Conservation (phyloP, 768 basidiomycete species). For the Dendrothele bispora region DNA sequence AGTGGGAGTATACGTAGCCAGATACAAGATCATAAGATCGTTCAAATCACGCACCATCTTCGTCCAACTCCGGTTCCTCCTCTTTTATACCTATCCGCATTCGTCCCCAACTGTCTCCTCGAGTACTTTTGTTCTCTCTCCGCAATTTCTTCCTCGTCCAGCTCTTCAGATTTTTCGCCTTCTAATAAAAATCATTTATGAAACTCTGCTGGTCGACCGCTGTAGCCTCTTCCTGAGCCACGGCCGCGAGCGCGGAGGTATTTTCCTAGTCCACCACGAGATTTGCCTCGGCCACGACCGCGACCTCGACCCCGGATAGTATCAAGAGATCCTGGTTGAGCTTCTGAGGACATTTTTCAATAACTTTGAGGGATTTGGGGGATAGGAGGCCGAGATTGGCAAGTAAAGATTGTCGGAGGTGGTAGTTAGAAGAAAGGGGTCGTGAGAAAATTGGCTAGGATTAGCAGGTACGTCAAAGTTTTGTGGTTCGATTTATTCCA, state of each 20-base stretch:
- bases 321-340: too few relatives aligned
- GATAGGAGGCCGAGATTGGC: too few relatives aligned
- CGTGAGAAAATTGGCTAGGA: too few relatives aligned
- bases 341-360: too few relatives aligned
- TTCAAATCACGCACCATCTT: conserved; percentile 71
- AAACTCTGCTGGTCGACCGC: conserved; percentile 68
- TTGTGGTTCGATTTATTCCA: too few relatives aligned
- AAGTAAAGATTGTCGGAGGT: too few relatives aligned
- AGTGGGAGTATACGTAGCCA: too few relatives aligned
- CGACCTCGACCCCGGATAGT: too few relatives aligned
- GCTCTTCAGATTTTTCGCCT: conserved; percentile 51
- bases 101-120: conserved; percentile 61
- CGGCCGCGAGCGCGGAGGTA: conserved; percentile 38
- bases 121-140: conserved; percentile 53
- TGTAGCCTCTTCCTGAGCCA: conserved; percentile 53
- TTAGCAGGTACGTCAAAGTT: too few relatives aligned
- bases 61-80: conserved; percentile 65
- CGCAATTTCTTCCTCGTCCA: conserved; percentile 48
- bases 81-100: conserved; percentile 76
- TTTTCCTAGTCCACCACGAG: conserved; percentile 6
- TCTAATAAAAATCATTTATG: conserved; percentile 59
- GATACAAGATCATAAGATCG: background rate
- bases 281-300: conserved; percentile 5
- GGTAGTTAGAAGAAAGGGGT: too few relatives aligned
- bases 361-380: too few relatives aligned